phyloP scores from a whole-genome alignment of 495 filamentous ascomycete species.

The Daldinia decipiens region DNA sequence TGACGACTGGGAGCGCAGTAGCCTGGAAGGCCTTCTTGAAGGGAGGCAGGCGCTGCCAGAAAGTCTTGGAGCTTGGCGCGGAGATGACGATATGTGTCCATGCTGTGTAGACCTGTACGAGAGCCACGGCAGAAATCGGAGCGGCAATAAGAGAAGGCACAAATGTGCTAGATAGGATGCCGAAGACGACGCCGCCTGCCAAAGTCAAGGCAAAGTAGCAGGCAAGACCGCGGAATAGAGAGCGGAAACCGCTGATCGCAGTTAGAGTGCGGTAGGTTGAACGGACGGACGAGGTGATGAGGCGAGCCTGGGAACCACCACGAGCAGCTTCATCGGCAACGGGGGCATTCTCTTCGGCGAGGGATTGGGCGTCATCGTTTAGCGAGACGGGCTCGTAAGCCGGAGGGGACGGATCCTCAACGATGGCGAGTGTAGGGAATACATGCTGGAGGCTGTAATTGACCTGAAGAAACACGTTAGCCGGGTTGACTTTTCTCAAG shows the following conservation, averaged over 20 bases:
- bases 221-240: slow-evolving; percentile 54
- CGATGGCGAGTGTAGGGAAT: slow-evolving; percentile 58
- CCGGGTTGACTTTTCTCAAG: not conserved
- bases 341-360: slow-evolving; percentile 43
- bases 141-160: slow-evolving; percentile 48
- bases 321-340: slow-evolving; percentile 38
- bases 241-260: slow-evolving; percentile 52
- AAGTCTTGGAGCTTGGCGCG: slow-evolving; percentile 48
- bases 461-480: slow-evolving; percentile 46
- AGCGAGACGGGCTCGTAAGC: slow-evolving; percentile 56
- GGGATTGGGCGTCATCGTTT: slow-evolving; percentile 48
- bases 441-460: slow-evolving; percentile 54
- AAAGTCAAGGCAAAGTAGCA: slow-evolving; percentile 40
- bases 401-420: slow-evolving; percentile 62
- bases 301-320: slow-evolving; percentile 39
- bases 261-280: slow-evolving; percentile 52
- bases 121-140: slow-evolving; percentile 49
- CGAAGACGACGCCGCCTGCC: slow-evolving; percentile 30
- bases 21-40: slow-evolving; percentile 56
- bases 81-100: slow-evolving; percentile 61
- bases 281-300: slow-evolving; percentile 58
- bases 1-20: slow-evolving; percentile 52
- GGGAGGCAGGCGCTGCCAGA: slow-evolving; percentile 58
- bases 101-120: slow-evolving; percentile 53
- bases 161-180: slow-evolving; percentile 37